Evolutionary conservation across 331 rosid genomes (phyloP), one percentile per base, ranked within the genome.

Genomic region (Malus hybrid): DNA sequence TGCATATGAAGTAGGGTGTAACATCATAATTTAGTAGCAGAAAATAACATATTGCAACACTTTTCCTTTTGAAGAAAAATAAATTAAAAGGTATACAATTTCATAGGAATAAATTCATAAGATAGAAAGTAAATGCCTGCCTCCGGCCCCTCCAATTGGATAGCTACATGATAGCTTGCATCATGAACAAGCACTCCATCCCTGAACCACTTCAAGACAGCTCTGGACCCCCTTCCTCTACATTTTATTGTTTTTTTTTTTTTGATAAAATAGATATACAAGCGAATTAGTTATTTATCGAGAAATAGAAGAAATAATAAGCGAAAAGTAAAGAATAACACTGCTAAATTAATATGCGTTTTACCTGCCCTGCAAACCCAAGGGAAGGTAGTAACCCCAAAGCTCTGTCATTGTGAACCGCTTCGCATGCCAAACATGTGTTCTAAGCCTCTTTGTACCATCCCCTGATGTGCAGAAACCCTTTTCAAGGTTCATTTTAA

Each of bases 371-470:
- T 90, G 96, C 77, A 90, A 75, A 73, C 91, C 90, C 7, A 87
- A 61, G 67, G 97, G 97, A 81, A 93, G 96, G 71, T 91, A 68
- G 78, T 83, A 88, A 71, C 96, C 96, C 98, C 98, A 93, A 28
- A 86, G 88, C 84, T 88, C 90, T 52, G 90, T 78, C 98, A 93
- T 90, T 60, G 87, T 34, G 81, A 93, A 93, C 62, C 95, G 84
- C 87, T 93, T 93, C 6, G 98, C 90, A 83, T 91, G 93, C 98
- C 98, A 93, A 79, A 93, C 93, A 84, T 93, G 98, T 22, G 96
- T 91, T 84, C 97, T 86, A 22, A 94, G 85, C 85, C 98, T 85
- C 89, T 87, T 94, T 12, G 93, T 91, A 46, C 97, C 95, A 80
- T 90, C 96, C 28, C 92, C 90, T 4, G 96, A 78, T 64, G 76